phyloP scores from a whole-genome alignment of 2,329 filamentous ascomycete species.

The Chaetomium olivaceum region DNA sequence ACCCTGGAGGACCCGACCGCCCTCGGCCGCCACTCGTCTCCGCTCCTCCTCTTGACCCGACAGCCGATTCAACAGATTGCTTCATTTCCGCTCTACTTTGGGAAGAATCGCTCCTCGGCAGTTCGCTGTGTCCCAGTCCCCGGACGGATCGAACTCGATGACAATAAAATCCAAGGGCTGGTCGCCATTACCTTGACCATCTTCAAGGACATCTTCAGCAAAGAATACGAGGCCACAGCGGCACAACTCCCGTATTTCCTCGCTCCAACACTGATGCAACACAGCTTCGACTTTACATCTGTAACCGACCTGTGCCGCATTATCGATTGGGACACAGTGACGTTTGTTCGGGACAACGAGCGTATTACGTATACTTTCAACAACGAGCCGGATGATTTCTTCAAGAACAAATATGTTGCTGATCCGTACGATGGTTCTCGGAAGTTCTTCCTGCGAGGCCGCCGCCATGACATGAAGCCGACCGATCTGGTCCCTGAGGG shows the following conservation, averaged over 20 bases:
- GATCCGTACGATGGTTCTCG: constrained; percentile 65
- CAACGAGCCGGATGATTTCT: constrained; percentile 50
- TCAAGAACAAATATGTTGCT: constrained; percentile 53
- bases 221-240: constrained; percentile 67
- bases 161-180: constrained; percentile 53
- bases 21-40: constrained; percentile 60
- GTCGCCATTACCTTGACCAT: constrained; percentile 72
- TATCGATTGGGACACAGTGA: constrained; percentile 65
- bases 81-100: constrained; percentile 70
- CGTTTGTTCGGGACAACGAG: constrained; percentile 38
- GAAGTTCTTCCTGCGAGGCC: constrained; percentile 57
- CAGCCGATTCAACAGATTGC: constrained; percentile 64
- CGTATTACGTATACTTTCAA: constrained; percentile 39
- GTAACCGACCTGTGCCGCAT: constrained; percentile 35
- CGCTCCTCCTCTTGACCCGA: constrained; percentile 72
- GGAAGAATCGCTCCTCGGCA: constrained; percentile 59
- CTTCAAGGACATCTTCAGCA: constrained; percentile 87
- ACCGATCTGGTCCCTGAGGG: constrained; percentile 64
- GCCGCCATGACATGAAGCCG: constrained; percentile 60
- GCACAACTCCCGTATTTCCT: constrained; percentile 80
- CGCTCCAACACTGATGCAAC: constrained; percentile 53
- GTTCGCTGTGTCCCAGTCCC: constrained; percentile 53
- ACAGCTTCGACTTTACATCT: constrained; percentile 34
- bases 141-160: constrained; percentile 45
- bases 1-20: constrained; percentile 56